Evolutionary conservation across 2,329 filamentous ascomycete species (phyloP).

Genomic region (Cryphonectria carpinicola): DNA sequence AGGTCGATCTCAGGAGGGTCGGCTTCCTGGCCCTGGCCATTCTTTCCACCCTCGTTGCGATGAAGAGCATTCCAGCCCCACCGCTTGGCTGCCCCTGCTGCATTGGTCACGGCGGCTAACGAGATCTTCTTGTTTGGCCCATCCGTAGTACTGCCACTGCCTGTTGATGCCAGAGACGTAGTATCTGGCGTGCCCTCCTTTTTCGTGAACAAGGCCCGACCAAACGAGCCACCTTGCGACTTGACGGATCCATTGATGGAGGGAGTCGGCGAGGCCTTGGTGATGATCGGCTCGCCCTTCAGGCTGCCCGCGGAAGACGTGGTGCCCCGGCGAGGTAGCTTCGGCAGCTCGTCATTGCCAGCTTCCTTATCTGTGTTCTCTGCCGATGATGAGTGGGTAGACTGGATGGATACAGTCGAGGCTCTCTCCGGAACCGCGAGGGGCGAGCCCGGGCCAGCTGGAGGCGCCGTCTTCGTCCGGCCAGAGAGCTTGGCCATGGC

Average conservation of each 20-base stretch:
- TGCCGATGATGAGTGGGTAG: constrained; percentile 54
- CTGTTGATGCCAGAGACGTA: constrained; percentile 42
- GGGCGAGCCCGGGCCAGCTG: constrained; percentile 48
- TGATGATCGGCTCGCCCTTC: constrained; percentile 33
- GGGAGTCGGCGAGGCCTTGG: constrained; percentile 39
- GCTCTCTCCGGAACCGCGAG: constrained; percentile 41
- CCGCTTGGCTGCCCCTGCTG: constrained; percentile 58
- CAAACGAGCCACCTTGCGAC: constrained; percentile 43
- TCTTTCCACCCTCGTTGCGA: constrained; percentile 44
- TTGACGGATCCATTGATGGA: constrained; percentile 43
- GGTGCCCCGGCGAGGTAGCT: constrained; percentile 42
- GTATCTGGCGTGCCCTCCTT: constrained; percentile 44
- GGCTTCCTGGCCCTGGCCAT: constrained; percentile 27
- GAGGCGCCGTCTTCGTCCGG: constrained; percentile 58
- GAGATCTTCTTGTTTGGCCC: constrained; percentile 50
- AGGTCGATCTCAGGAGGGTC: constrained; percentile 45
- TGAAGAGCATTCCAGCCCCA: constrained; percentile 63
- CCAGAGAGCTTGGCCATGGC: constrained; percentile 72
- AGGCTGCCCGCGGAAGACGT: constrained; percentile 40
- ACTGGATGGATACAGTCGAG: constrained; percentile 49
- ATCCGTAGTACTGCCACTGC: constrained; percentile 34
- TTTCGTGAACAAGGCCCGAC: constrained; percentile 46
- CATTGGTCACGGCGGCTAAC: constrained; percentile 59
- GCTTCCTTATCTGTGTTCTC: constrained; percentile 48
- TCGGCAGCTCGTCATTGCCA: constrained; percentile 36